Percentiles rank a stretch among this genome's conserved stretches.
These are phyloP conservation scores for Pyrus pyrifolia DNA, from an alignment of 306 rosid species.

Conservation along the genomic window DNA sequence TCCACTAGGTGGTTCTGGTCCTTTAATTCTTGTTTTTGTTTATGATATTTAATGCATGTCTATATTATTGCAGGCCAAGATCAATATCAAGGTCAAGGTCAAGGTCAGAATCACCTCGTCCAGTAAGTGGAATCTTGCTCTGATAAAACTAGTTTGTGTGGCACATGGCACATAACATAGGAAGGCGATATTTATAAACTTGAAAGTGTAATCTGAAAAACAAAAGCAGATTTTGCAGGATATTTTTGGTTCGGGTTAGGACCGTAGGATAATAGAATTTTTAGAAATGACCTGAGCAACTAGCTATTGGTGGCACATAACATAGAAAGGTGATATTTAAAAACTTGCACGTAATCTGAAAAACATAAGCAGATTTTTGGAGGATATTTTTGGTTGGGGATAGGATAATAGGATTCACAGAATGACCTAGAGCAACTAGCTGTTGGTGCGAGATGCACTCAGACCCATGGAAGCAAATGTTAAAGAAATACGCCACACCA, in stretches of 20 bases:
- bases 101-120: slow-evolving; percentile 62
- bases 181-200: not conserved
- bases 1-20: not conserved
- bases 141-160: not conserved
- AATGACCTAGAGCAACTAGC: not conserved
- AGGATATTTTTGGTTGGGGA: not conserved
- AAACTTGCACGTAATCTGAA: not conserved
- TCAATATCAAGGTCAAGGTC: slow-evolving; percentile 51
- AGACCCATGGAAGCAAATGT: too few relatives aligned
- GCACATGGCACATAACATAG: not conserved
- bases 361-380: not conserved
- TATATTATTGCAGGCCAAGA: slow-evolving; percentile 46
- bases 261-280: not conserved
- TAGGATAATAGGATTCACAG: not conserved
- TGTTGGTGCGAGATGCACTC: too few relatives aligned
- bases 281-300: not conserved
- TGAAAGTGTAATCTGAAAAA: not conserved
- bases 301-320: not conserved
- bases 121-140: slow-evolving; percentile 36
- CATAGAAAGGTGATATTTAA: not conserved
- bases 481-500: too few relatives aligned
- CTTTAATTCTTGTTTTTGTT: not conserved
- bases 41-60: not conserved
- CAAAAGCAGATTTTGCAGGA: not conserved
- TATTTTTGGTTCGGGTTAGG: not conserved